These are phyloP conservation scores for Rubroshorea leprosula DNA, from an alignment of 345 rosid species.

Conservation along the genomic window DNA sequence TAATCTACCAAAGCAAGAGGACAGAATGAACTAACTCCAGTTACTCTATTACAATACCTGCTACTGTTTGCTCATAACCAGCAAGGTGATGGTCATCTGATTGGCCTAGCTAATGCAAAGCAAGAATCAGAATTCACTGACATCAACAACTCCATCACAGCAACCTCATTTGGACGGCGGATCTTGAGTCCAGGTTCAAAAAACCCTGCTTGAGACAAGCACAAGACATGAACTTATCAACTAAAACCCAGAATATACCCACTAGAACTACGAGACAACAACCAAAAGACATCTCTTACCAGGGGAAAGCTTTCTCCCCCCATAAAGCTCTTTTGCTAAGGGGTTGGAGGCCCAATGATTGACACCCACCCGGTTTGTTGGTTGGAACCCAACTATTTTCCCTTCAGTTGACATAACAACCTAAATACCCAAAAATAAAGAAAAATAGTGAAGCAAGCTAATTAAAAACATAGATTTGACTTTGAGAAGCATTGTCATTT, in stretches of 20 bases:
- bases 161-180: slow-evolving; percentile 37
- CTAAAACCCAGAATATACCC: neutral
- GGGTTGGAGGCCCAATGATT: slow-evolving; percentile 79
- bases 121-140: slow-evolving; percentile 42
- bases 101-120: slow-evolving; percentile 70
- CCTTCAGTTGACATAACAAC: slow-evolving; percentile 62
- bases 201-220: slow-evolving; percentile 39
- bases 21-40: too few relatives aligned
- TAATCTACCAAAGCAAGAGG: too few relatives aligned
- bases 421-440: slow-evolving; percentile 29
- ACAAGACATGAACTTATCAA: slow-evolving; percentile 7
- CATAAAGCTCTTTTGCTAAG: slow-evolving; percentile 62
- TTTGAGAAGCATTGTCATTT: too few relatives aligned
- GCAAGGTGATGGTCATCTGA: slow-evolving; percentile 11
- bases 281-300: slow-evolving; percentile 32
- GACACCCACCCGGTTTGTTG: slow-evolving; percentile 62
- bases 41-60: too few relatives aligned
- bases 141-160: slow-evolving; percentile 62
- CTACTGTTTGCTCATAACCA: neutral
- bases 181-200: slow-evolving; percentile 57
- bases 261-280: neutral
- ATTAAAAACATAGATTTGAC: neutral
- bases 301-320: slow-evolving; percentile 51
- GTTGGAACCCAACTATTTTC: slow-evolving; percentile 70
- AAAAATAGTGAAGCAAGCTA: too few relatives aligned